These are phyloP conservation scores for Bolboschoenus planiculmis DNA, from an alignment of 176 grass and related monocot species.

Conservation along the genomic window DNA sequence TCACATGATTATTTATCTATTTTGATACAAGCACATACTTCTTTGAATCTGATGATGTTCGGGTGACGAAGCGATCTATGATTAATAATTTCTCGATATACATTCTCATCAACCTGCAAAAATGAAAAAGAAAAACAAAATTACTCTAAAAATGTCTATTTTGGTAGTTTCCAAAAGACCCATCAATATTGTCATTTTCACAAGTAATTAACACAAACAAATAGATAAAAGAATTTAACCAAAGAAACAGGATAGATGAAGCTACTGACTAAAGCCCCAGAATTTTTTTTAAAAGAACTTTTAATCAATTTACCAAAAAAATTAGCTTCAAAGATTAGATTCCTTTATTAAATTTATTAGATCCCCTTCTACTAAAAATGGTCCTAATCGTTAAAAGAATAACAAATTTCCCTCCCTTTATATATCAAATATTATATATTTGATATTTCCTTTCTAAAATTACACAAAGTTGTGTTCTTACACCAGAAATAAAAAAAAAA, in stretches of 20 bases:
- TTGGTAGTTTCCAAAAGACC: not conserved
- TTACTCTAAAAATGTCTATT: not conserved
- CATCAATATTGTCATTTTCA: not conserved
- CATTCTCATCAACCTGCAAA: conserved; percentile 86
- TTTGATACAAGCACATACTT: conserved; percentile 35
- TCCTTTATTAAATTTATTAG: not conserved
- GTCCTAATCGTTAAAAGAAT: not conserved
- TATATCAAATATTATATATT: not conserved
- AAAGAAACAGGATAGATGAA: not conserved
- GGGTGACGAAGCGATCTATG: conserved; percentile 88
- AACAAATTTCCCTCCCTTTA: not conserved
- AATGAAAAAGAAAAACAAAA: not conserved
- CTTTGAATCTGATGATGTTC: conserved; percentile 96
- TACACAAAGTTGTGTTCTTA: not conserved
- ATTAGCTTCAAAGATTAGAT: not conserved
- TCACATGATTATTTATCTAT: not conserved
- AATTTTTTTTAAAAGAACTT: not conserved
- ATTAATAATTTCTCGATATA: conserved; percentile 92
- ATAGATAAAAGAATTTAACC: not conserved
- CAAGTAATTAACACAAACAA: not conserved
- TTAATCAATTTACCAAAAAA: not conserved
- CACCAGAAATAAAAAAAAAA: not conserved
- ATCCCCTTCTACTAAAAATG: not conserved
- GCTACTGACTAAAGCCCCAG: not conserved
- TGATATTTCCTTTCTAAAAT: not conserved